phyloP scores from a whole-genome alignment of 345 rosid genomes.

The Eucalyptus pauciflora region DNA sequence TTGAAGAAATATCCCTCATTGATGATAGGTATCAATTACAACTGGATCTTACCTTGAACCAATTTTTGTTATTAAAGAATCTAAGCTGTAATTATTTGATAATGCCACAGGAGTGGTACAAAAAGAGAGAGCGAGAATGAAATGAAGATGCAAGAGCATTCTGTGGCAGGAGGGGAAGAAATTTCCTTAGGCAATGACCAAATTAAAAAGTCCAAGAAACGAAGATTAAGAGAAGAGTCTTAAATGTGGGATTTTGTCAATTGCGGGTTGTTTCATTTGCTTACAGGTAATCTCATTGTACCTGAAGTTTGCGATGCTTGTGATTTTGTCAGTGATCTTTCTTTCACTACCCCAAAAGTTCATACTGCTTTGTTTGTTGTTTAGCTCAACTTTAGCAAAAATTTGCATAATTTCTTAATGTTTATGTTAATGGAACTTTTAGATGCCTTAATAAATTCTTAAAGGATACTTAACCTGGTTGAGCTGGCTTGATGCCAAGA shows the following conservation, averaged over 20 bases:
- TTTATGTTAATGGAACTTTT: background rate
- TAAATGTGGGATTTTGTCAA: background rate
- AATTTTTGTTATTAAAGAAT: background rate
- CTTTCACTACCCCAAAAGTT: background rate
- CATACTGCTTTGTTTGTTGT: background rate
- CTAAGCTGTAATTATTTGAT: background rate
- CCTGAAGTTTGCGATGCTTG: background rate
- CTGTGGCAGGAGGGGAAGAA: background rate
- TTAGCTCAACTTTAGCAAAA: background rate
- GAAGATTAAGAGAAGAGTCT: constrained; percentile 2
- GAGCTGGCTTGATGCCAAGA: background rate
- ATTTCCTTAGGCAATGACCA: background rate
- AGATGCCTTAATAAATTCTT: background rate
- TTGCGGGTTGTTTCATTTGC: background rate
- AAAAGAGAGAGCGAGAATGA: constrained; percentile 26
- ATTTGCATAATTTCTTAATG: background rate
- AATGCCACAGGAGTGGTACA: constrained; percentile 8
- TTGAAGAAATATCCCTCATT: constrained; percentile 4
- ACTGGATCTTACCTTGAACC: background rate
- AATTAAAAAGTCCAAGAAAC: constrained; percentile 26
- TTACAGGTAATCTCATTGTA: background rate
- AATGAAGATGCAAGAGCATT: background rate
- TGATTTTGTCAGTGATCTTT: background rate
- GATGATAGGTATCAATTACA: constrained; percentile 28
- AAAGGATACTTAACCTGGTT: background rate